phyloP scores from a whole-genome alignment of 257 asterid genomes.

The Voacanga thouarsii region DNA sequence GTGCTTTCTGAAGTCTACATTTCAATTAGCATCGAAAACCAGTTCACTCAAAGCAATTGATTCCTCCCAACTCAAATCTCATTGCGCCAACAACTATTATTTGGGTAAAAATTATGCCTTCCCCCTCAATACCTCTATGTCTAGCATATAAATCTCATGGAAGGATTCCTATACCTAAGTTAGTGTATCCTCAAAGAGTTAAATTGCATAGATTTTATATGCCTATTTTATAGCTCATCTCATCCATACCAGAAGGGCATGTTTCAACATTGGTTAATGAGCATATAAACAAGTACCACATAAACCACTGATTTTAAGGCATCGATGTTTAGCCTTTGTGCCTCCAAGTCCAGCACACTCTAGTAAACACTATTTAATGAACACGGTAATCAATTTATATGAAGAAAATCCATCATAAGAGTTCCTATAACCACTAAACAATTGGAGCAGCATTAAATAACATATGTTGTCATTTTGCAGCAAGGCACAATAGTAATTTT shows the following conservation, averaged over 20 bases:
- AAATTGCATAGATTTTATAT: neutral
- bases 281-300: neutral
- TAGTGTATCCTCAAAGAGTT: neutral
- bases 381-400: neutral
- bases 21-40: neutral
- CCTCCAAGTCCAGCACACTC: neutral
- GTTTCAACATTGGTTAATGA: neutral
- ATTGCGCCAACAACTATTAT: too few relatives aligned
- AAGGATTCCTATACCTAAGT: neutral
- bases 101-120: too few relatives aligned
- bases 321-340: neutral
- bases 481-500: neutral
- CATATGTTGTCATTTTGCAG: neutral
- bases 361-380: neutral
- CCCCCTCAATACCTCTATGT: too few relatives aligned
- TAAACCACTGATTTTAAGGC: neutral
- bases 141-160: neutral
- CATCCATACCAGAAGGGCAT: neutral
- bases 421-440: neutral
- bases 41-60: neutral
- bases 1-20: neutral
- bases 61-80: neutral
- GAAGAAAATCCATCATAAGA: neutral
- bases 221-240: neutral
- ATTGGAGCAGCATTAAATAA: neutral